phyloP scores from a whole-genome alignment of 257 asterid species.

The Nicotiana undulata region DNA sequence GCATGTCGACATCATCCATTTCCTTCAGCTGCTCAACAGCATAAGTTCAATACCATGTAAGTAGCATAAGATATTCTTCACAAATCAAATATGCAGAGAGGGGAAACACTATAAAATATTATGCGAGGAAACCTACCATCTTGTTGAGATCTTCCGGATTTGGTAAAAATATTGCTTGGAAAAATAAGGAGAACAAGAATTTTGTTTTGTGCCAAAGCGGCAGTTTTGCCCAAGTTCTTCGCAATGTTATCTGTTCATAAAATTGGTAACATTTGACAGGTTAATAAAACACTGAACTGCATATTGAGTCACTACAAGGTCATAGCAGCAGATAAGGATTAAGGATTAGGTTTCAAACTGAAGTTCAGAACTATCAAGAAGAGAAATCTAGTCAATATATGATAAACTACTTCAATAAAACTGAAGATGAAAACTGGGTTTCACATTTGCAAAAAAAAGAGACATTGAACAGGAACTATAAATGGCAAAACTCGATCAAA shows the following conservation, averaged over 20 bases:
- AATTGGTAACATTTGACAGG: background rate
- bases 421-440: background rate
- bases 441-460: background rate
- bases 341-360: background rate
- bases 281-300: background rate
- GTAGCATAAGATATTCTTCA: background rate
- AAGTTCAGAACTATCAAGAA: background rate
- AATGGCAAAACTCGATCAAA: background rate
- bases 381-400: background rate
- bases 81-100: background rate
- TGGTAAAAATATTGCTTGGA: constrained; percentile 87
- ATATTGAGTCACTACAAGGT: background rate
- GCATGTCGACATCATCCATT: constrained; percentile 89
- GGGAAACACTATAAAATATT: background rate
- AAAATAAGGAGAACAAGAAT: constrained; percentile 53
- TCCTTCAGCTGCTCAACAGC: constrained; percentile 75
- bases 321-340: background rate
- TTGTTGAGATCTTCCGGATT: constrained; percentile 52
- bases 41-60: constrained; percentile 8
- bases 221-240: constrained; percentile 88
- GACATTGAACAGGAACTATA: background rate
- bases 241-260: constrained; percentile 53
- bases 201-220: constrained; percentile 91
- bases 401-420: background rate
- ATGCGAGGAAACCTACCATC: constrained; percentile 39